Evolutionary conservation across 192 early-diverging fungal genomes (phyloP).

Genomic region (Nowakowskiella sp.): DNA sequence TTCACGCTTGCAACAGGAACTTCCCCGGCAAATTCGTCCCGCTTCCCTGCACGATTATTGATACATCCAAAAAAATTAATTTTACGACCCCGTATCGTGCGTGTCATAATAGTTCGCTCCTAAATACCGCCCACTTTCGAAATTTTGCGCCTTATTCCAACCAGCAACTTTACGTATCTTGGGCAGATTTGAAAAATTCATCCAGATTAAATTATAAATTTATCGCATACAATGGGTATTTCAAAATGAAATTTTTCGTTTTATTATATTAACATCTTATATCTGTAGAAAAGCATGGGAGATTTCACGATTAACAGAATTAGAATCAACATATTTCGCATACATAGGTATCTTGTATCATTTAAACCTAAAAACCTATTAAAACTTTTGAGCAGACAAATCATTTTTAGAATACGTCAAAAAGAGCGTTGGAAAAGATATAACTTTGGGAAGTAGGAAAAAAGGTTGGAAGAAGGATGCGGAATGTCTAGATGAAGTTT

Average conservation of each 20-base stretch:
- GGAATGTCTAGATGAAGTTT: not conserved
- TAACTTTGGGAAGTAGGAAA: not conserved
- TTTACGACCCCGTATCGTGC: no score
- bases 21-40: not conserved
- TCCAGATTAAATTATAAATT: no score
- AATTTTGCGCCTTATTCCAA: no score
- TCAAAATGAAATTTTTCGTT: not conserved
- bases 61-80: no score
- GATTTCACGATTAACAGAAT: not conserved
- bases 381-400: no score
- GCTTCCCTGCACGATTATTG: not conserved
- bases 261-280: not conserved
- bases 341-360: no score
- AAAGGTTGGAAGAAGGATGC: not conserved
- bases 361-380: no score
- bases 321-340: not conserved
- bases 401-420: not conserved
- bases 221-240: no score
- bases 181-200: no score
- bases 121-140: no score
- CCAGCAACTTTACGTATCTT: no score
- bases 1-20: not conserved
- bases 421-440: conserved; percentile 4
- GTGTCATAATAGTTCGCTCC: no score
- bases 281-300: not conserved